Base-by-base conservation (phyloP, 306 rosid genomes). In the Gastrolobium bilobum region DNA sequence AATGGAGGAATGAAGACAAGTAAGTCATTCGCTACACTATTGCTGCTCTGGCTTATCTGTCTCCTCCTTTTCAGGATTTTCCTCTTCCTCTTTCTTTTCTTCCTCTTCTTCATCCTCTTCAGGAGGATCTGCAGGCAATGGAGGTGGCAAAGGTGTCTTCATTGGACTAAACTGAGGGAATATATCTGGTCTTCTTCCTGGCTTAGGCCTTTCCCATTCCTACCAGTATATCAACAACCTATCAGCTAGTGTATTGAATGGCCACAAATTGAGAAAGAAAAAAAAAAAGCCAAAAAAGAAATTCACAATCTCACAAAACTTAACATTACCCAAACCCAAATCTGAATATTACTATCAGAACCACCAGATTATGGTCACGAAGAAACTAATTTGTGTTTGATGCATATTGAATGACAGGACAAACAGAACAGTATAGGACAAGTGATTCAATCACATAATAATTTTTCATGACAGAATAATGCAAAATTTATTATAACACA, bases 131-230 rank as follows among this genome's bases (percentile, higher is more conserved):
- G 85, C 81, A 3, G 89, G 89, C 76, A 83, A 11, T 13, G 89
- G 89, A 30, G 89, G 79, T 2, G 89, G 89, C 71, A 86, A 83
- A 37, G 89, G 89, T 76, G 89, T 79, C 85, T 86, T 86, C 89
- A 86, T 86, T 43, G 89, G 89, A 80, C 89, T 83, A 59, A 86
- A 86, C 56, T 86, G 89, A 20, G 89, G 89, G 34, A 86, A 83
- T 76, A 86, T 86, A 79, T 86, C 89, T 1, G 89, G 71, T 66
- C 89, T 86, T 59, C 89, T 65, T 66, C 89, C 89, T 29, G 89
- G 89, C 79, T 39, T 86, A 6, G 89, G 87, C 56, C 57, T 83
- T 38, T 79, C 85, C 87, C 89, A 86, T 64, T 86, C 89, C 89
- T 86, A 64, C 64, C 54, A 43, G 40, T 5, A 68, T 20, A 69